These are phyloP conservation scores for Guadua angustifolia DNA, from an alignment of 176 grass and related monocot genomes.

Conservation along the genomic window DNA sequence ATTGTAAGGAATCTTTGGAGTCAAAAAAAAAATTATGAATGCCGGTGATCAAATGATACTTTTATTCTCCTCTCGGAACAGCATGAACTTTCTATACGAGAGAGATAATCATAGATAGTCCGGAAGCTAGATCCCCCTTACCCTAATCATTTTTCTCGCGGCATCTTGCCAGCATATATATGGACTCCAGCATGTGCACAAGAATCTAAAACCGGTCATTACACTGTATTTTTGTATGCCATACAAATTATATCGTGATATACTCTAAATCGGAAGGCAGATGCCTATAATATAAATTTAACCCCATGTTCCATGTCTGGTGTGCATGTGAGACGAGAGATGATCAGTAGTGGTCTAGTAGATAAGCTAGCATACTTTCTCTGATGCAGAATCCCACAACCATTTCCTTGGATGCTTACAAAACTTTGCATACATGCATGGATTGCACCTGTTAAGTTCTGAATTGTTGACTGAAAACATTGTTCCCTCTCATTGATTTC, in stretches of 20 bases:
- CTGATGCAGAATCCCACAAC: constrained; percentile 29
- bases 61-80: neutral
- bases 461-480: constrained; percentile 16
- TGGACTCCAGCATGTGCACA: constrained; percentile 4
- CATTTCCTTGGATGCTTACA: constrained; percentile 35
- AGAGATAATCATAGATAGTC: constrained; percentile 1
- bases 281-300: constrained; percentile 29
- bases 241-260: constrained; percentile 10
- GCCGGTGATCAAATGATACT: neutral
- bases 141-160: neutral
- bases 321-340: constrained; percentile 42
- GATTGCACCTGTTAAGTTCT: neutral
- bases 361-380: neutral
- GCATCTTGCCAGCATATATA: constrained; percentile 3
- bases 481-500: neutral
- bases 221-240: neutral
- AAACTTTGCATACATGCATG: neutral
- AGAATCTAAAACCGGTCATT: constrained; percentile 24
- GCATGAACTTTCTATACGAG: neutral
- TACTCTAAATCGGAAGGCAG: constrained; percentile 27
- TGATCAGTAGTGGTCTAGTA: constrained; percentile 29
- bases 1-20: neutral
- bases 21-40: constrained; percentile 7
- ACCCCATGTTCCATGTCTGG: constrained; percentile 47
- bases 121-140: neutral